Evolutionary conservation across 2,329 filamentous ascomycete genomes (phyloP).

Genomic region (Huntiella decipiens): DNA sequence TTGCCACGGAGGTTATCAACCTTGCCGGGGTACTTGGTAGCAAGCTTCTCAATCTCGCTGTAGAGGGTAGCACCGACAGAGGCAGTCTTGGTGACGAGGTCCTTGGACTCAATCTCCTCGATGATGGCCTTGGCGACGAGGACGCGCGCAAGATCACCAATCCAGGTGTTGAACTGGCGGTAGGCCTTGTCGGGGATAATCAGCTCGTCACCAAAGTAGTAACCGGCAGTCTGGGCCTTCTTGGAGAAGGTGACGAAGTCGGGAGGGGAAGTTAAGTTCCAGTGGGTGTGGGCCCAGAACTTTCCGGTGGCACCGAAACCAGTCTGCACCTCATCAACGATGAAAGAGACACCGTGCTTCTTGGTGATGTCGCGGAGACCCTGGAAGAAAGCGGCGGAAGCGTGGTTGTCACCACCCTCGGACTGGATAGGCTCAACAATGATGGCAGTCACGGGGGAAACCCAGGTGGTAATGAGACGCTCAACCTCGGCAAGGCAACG

Average conservation of each 20-base stretch:
- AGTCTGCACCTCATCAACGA: constrained; percentile 88
- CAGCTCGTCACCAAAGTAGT: constrained; percentile 68
- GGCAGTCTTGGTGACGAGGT: constrained; percentile 62
- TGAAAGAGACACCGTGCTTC: constrained; percentile 61
- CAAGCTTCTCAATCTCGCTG: constrained; percentile 40
- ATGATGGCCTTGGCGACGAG: constrained; percentile 76
- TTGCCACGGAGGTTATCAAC: constrained; percentile 60
- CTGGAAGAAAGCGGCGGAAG: constrained; percentile 70
- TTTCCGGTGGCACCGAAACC: constrained; percentile 76
- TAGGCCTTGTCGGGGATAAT: constrained; percentile 83
- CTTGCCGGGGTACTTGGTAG: constrained; percentile 46
- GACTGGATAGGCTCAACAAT: constrained; percentile 84
- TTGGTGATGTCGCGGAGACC: constrained; percentile 63
- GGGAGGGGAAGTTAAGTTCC: constrained; percentile 58
- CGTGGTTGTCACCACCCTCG: constrained; percentile 89
- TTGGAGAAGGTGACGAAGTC: constrained; percentile 94
- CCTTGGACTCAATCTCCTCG: constrained; percentile 55
- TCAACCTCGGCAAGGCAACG: constrained; percentile 70
- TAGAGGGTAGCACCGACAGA: constrained; percentile 51
- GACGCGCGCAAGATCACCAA: constrained; percentile 75
- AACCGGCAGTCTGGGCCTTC: constrained; percentile 85
- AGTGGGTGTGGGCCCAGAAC: constrained; percentile 96
- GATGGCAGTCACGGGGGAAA: constrained; percentile 61
- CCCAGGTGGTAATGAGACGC: constrained; percentile 59
- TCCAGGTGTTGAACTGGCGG: constrained; percentile 95